Evolutionary conservation across 73 alveolate genomes (phyloP).

Genomic region (Paramecium biaurelia): DNA sequence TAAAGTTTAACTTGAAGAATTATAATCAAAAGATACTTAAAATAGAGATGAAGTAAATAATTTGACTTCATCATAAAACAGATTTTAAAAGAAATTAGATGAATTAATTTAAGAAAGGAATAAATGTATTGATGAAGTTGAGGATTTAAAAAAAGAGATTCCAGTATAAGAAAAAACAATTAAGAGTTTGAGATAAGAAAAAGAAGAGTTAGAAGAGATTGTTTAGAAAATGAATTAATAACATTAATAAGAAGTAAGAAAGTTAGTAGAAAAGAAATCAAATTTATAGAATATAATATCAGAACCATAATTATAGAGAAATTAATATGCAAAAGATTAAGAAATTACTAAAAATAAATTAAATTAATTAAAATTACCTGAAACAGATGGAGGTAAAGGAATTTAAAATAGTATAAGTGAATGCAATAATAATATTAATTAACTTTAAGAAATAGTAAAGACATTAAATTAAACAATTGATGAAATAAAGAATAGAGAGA

Average conservation of each 20-base stretch:
- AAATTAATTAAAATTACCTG: background rate
- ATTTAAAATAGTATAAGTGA: background rate
- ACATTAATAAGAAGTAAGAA: background rate
- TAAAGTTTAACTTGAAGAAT: background rate
- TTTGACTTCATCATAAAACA: conserved; percentile 49
- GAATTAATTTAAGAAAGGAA: background rate
- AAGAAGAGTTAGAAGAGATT: conserved; percentile 23
- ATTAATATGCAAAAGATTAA: background rate
- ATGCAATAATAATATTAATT: background rate
- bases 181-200: conserved; percentile 51
- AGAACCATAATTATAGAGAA: background rate
- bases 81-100: conserved; percentile 52
- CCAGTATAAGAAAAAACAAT: background rate
- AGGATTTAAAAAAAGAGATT: conserved; percentile 49
- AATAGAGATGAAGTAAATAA: background rate
- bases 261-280: background rate
- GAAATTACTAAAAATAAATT: background rate
- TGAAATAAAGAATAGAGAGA: background rate
- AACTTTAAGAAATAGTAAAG: background rate
- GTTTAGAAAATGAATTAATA: background rate
- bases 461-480: background rate
- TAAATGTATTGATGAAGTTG: conserved; percentile 25
- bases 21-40: background rate
- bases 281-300: background rate
- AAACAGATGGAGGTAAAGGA: background rate